These are phyloP conservation scores for Candida endomychidarum DNA, from an alignment of 805 yeast genomes.

Conservation along the genomic window DNA sequence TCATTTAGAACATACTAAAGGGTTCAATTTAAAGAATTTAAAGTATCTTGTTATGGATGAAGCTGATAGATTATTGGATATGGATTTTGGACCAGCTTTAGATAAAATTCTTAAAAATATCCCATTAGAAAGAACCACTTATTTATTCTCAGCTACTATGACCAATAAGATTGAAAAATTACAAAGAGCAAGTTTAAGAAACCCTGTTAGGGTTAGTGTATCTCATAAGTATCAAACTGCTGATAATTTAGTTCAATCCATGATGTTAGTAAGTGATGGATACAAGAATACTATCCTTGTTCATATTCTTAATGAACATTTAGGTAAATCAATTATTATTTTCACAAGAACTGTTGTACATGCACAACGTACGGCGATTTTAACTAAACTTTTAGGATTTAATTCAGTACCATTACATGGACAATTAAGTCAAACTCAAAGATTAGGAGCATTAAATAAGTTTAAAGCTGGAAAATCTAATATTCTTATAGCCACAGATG, in stretches of 20 bases:
- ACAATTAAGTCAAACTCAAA: conserved; percentile 79
- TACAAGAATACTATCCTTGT: conserved; percentile 86
- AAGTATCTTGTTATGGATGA: conserved; percentile 92
- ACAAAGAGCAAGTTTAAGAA: conserved; percentile 85
- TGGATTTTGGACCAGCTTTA: conserved; percentile 95
- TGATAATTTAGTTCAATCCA: conserved; percentile 83
- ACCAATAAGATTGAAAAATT: conserved; percentile 92
- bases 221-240: conserved; percentile 89
- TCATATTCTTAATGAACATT: conserved; percentile 74
- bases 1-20: conserved; percentile 89
- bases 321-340: conserved; percentile 84
- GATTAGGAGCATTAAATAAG: conserved; percentile 78
- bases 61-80: conserved; percentile 91
- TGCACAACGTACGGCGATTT: conserved; percentile 83
- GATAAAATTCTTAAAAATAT: conserved; percentile 82
- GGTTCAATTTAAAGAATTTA: conserved; percentile 75
- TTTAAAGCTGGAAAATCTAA: conserved; percentile 71
- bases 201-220: conserved; percentile 91
- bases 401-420: conserved; percentile 94
- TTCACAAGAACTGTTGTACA: conserved; percentile 95
- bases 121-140: conserved; percentile 82
- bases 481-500: conserved; percentile 79
- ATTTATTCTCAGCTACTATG: conserved; percentile 94
- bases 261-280: conserved; percentile 90
- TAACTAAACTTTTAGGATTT: conserved; percentile 80